Evolutionary conservation across 2,329 filamentous ascomycete species (phyloP).

Genomic region (Boeremia exigua): DNA sequence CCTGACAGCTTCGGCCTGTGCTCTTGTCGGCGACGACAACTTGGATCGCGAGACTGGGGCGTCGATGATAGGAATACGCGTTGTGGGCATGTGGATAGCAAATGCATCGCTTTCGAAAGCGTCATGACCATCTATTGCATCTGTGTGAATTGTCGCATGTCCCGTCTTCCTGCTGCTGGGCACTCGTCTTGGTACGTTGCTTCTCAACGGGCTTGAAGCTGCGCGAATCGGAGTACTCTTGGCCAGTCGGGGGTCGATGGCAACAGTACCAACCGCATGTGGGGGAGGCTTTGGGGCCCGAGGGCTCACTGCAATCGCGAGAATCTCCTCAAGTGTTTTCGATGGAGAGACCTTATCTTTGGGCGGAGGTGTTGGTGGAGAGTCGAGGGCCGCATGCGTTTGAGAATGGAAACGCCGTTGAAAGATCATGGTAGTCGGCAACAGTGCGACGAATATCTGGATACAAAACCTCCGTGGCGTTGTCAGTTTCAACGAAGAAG

Average conservation of each 20-base stretch:
- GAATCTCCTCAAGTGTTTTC: conserved; percentile 23
- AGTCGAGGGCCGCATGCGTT: conserved; percentile 8
- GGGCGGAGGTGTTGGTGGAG: conserved; percentile 12
- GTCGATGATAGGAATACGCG: conserved; percentile 38
- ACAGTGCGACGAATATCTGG: background rate
- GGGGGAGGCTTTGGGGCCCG: conserved; percentile 13
- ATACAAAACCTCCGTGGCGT: no score
- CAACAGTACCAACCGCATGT: conserved; percentile 10
- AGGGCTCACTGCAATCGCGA: conserved; percentile 18
- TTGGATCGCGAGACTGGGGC: conserved; percentile 22
- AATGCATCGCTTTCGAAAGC: conserved; percentile 45
- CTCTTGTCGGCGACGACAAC: conserved; percentile 19
- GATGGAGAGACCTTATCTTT: conserved; percentile 11
- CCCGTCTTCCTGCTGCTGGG: conserved; percentile 35
- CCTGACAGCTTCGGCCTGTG: conserved; percentile 36
- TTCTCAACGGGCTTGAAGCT: conserved; percentile 6
- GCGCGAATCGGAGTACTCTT: background rate
- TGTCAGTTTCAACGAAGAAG: no score
- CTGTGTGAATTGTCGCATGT: conserved; percentile 35
- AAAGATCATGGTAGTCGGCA: conserved; percentile 22
- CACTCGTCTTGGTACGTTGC: conserved; percentile 13
- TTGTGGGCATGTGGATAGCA: conserved; percentile 43
- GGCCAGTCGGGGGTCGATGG: background rate
- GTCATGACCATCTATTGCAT: conserved; percentile 31
- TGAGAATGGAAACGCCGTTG: conserved; percentile 10